Evolutionary conservation across 75 land plant genomes (phyloP).

Genomic region (Isoetes taiwanensis): DNA sequence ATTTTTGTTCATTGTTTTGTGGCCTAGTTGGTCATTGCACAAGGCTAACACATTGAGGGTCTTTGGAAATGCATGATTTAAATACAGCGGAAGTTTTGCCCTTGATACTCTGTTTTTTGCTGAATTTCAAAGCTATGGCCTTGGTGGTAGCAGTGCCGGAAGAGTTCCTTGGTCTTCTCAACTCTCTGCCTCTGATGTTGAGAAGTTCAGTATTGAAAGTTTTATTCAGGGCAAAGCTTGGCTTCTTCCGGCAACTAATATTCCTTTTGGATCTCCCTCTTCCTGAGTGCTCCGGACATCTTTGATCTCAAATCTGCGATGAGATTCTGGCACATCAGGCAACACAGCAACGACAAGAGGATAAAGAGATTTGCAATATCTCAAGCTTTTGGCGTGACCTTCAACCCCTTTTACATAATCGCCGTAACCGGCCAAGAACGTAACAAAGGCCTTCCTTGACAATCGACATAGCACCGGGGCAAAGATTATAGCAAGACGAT

Average conservation of each 20-base stretch:
- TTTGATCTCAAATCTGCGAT: too few relatives aligned
- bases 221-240: conserved; percentile 4
- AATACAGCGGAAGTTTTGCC: conserved; percentile 9
- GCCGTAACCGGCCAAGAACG: conserved; percentile 53
- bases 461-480: too few relatives aligned
- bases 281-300: too few relatives aligned
- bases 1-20: too few relatives aligned
- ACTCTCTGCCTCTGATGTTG: neutral
- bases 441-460: conserved; percentile 32
- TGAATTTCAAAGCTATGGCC: neutral
- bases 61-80: too few relatives aligned
- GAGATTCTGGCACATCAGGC: conserved; percentile 52
- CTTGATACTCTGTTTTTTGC: neutral
- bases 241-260: conserved; percentile 1
- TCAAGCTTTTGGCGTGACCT: conserved; percentile 43
- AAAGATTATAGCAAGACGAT: too few relatives aligned
- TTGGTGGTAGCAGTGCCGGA: neutral
- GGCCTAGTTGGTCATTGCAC: too few relatives aligned
- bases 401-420: conserved; percentile 62
- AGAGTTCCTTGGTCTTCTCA: neutral
- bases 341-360: conserved; percentile 54
- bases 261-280: too few relatives aligned
- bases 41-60: too few relatives aligned
- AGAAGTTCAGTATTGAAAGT: neutral
- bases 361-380: conserved; percentile 32